Evolutionary conservation across 2,329 filamentous ascomycete species (phyloP).

Genomic region (Aspergillus carbonarius): DNA sequence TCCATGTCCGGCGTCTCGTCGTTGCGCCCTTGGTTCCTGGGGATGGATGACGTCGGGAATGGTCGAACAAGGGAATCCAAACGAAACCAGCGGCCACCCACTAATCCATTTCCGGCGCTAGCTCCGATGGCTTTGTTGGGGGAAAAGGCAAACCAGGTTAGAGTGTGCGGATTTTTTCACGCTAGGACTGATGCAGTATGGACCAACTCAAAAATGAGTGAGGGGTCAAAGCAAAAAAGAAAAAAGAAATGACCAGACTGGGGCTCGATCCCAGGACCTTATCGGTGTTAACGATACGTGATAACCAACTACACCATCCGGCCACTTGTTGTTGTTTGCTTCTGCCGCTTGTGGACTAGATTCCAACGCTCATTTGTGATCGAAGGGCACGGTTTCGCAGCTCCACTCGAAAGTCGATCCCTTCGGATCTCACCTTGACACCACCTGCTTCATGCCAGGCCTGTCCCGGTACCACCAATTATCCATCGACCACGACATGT

Average conservation of each 20-base stretch:
- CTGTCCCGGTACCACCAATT: too few relatives aligned
- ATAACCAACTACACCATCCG: constrained; percentile 24
- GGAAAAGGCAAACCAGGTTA: not conserved
- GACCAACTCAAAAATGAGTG: not conserved
- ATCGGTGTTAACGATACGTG: constrained; percentile 39
- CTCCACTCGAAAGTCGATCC: not conserved
- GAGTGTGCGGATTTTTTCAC: not conserved
- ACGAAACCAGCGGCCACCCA: not conserved
- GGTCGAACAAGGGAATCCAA: not conserved
- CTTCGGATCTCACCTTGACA: not conserved
- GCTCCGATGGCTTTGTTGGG: not conserved
- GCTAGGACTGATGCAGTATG: not conserved
- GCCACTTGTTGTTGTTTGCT: not conserved
- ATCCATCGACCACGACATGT: not conserved
- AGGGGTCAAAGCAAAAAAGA: not conserved
- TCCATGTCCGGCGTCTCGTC: not conserved
- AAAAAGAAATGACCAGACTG: constrained; percentile 27
- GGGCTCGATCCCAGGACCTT: constrained; percentile 32
- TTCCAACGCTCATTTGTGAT: too few relatives aligned
- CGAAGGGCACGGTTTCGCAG: not conserved
- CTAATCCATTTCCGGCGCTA: not conserved
- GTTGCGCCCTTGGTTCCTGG: not conserved
- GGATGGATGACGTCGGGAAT: not conserved
- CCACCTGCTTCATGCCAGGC: not conserved
- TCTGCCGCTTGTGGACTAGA: too few relatives aligned